A percentile compares a stretch with the other conserved stretches of the same genome.
phyloP scores from a whole-genome alignment of 306 rosid species.

The Medicago ruthenica region DNA sequence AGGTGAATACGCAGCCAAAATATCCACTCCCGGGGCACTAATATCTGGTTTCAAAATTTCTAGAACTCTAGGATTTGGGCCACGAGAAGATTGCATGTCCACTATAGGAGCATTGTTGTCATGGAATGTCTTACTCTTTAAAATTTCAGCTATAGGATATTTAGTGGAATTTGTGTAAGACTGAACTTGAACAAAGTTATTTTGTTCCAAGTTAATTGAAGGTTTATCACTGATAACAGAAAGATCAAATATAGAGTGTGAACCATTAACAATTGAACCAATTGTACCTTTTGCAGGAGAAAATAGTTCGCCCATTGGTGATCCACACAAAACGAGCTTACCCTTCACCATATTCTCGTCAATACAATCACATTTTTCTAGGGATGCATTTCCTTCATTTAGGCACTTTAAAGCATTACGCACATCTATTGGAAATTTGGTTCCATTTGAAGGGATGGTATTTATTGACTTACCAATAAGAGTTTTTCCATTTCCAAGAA shows the following conservation, averaged over 20 bases:
- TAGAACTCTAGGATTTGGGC: background rate
- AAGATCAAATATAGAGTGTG: background rate
- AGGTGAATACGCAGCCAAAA: conserved; percentile 9
- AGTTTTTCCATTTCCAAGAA: no score
- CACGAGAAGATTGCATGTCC: background rate
- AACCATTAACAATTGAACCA: background rate
- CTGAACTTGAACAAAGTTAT: background rate
- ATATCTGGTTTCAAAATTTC: conserved; percentile 29
- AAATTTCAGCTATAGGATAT: background rate
- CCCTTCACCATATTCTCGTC: background rate
- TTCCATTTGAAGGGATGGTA: no score
- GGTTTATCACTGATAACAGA: background rate
- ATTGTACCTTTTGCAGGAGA: background rate
- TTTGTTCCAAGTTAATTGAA: background rate
- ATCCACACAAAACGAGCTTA: conserved; percentile 5
- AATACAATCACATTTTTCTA: background rate
- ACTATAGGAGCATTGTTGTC: background rate
- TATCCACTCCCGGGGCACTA: conserved; percentile 13
- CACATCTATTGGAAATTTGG: no score
- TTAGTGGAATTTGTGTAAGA: background rate
- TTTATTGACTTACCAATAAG: no score
- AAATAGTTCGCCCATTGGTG: fast-evolving
- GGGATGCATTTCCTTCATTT: background rate
- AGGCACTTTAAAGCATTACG: background rate
- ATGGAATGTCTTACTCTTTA: background rate